Percentiles rank a stretch among this genome's conserved stretches.
Evolutionary conservation across 768 basidiomycete genomes (phyloP).

Genomic region (Chlorophyllum brunneum): DNA sequence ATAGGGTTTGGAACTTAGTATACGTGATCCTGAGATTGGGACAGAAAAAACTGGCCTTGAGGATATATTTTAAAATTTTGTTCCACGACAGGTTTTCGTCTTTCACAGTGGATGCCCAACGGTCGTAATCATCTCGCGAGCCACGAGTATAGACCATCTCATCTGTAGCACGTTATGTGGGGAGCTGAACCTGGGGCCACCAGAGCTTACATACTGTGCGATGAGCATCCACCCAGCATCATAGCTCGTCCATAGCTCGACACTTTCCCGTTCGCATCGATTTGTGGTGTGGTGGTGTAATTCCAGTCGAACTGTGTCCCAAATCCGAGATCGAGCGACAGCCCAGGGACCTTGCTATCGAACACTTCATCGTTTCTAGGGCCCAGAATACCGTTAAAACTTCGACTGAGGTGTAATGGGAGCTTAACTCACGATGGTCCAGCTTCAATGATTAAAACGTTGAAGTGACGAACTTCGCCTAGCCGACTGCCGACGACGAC

Average conservation of each 20-base stretch:
- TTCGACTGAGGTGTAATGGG: conserved; percentile 21
- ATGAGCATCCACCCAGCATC: neutral
- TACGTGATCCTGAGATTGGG: too few species aligned
- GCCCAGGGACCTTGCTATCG: neutral
- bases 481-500: neutral
- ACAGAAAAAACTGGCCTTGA: conserved; percentile 6
- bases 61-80: conserved; percentile 8
- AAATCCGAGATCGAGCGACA: neutral
- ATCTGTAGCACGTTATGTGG: neutral
- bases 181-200: neutral
- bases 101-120: conserved; percentile 2
- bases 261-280: conserved; percentile 14
- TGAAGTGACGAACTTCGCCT: neutral
- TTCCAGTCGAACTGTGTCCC: conserved; percentile 24
- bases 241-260: neutral
- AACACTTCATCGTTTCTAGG: conserved; percentile 8
- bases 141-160: conserved; percentile 10
- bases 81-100: conserved; percentile 13
- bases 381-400: neutral
- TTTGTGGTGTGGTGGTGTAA: conserved; percentile 24
- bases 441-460: conserved; percentile 7
- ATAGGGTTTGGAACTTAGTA: too few species aligned
- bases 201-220: neutral
- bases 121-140: conserved; percentile 10
- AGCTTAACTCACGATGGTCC: conserved; percentile 2